phyloP scores from a whole-genome alignment of 441 rosid species.

The Lepidium campestre region DNA sequence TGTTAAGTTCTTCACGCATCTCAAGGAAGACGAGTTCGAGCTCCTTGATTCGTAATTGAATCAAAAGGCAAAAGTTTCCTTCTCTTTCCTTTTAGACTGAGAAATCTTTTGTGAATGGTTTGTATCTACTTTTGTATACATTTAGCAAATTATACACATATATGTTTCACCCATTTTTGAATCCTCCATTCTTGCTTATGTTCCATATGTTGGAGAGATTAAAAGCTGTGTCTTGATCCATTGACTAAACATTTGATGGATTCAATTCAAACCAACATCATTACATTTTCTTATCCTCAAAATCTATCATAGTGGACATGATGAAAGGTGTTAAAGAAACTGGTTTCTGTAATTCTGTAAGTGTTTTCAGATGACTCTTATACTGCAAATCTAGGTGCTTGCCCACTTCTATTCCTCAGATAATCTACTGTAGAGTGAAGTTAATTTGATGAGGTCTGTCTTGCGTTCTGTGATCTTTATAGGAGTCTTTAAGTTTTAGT shows the following conservation, averaged over 20 bases:
- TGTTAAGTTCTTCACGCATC: conserved; percentile 86
- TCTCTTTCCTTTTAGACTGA: conserved; percentile 7
- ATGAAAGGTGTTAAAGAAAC: neutral
- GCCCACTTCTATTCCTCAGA: neutral
- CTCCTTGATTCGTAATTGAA: conserved; percentile 30
- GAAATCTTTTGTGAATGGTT: conserved; percentile 21
- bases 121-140: conserved; percentile 25
- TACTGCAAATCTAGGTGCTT: neutral
- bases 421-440: neutral
- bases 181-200: neutral
- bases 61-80: conserved; percentile 19
- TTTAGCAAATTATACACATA: conserved; percentile 12
- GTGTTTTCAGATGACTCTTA: neutral
- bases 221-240: neutral
- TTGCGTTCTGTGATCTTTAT: too few relatives aligned
- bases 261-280: neutral
- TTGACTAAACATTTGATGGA: neutral
- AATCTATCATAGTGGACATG: neutral
- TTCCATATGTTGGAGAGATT: neutral
- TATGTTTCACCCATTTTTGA: conserved; percentile 6
- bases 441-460: neutral
- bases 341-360: neutral
- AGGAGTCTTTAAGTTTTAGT: too few relatives aligned
- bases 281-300: neutral
- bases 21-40: conserved; percentile 86